Base-by-base conservation (phyloP, 2,329 filamentous ascomycete genomes). In the Spiromastix sp. region DNA sequence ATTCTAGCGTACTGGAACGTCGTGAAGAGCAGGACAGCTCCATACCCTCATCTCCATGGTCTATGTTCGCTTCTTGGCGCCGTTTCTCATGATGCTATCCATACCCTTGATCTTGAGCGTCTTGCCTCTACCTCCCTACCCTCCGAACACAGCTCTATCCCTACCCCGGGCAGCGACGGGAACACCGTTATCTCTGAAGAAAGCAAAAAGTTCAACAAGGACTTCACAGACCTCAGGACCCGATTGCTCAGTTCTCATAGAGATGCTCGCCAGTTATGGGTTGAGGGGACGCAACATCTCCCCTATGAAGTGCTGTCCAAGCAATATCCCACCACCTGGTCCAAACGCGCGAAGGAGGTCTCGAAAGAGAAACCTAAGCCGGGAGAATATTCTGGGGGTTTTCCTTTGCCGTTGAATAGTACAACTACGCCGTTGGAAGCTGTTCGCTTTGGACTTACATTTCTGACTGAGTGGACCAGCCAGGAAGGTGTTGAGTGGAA, bases 1-100 rank as follows among this genome's bases (percentile, higher is more conserved):
- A 64, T 68, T 16, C 48, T 69, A 11, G 54, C 59, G 13, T 67
- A 69, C 36, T 66, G 66, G 59, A 54, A 57, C 18, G 65, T 63
- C 30, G 59, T 69, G 18, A 54, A 51, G 39, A 54, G 52, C 34
- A 56, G 56, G 24, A 60, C 58, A 13, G 44, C 46, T 15, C 45
- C 53, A 15, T 64, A 60, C 34, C 57, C 58, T 4, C 56, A 57
- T 17, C 51, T 70, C 10, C 48, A 63, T 37, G 62, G 59, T 19
- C 52, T 70, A n/a, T 62, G 59, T 32, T 46, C 56, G 13, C 53
- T 68, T 19, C 51, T 70, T 11, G 65, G 64, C 11, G 66, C 64
- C 8, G 51, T 69, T 2, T 65, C 60, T 26, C 63, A 61, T 26
- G 63, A 67, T 41, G 49, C 59, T 18, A 61, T 69, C 8, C 59